Evolutionary conservation across 2,329 filamentous ascomycete species (phyloP).

Genomic region (Beauveria scarabaeidicola): DNA sequence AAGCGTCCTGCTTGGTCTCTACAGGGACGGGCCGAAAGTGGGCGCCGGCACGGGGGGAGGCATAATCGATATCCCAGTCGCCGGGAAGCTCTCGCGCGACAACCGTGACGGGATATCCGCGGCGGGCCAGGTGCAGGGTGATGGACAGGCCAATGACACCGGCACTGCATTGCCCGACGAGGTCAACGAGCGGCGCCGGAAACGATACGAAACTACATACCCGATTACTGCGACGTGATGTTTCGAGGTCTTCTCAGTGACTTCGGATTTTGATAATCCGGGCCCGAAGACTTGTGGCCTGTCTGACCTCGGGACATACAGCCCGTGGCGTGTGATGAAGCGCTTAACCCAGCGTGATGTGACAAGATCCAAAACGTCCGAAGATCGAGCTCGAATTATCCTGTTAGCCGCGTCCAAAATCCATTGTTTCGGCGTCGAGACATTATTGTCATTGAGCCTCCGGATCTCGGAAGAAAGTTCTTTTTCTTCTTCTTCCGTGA

Average conservation of each 20-base stretch:
- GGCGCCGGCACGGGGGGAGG: conserved; percentile 1
- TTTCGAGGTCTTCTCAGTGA: neutral
- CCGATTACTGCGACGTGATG: conserved; percentile 1
- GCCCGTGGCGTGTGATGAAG: too few relatives aligned
- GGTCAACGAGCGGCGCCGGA: neutral
- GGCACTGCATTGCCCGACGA: neutral
- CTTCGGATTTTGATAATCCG: too few relatives aligned
- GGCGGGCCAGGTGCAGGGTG: conserved; percentile 1
- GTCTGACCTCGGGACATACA: too few relatives aligned
- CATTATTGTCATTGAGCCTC: too few relatives aligned
- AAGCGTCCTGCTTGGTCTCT: neutral
- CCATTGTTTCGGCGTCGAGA: too few relatives aligned
- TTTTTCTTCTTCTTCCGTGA: too few relatives aligned
- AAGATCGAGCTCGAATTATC: too few relatives aligned
- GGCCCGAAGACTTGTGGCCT: too few relatives aligned
- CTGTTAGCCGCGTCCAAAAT: too few relatives aligned
- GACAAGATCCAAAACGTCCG: too few relatives aligned
- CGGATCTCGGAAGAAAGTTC: too few relatives aligned
- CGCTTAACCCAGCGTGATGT: too few relatives aligned
- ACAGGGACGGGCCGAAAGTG: conserved; percentile 5
- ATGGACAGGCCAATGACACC: conserved; percentile 9
- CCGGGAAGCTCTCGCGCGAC: neutral
- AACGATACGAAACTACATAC: neutral
- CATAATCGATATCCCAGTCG: conserved; percentile 6
- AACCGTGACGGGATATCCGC: neutral